Evolutionary conservation across 345 rosid species (phyloP).

Genomic region (Citrus maxima): DNA sequence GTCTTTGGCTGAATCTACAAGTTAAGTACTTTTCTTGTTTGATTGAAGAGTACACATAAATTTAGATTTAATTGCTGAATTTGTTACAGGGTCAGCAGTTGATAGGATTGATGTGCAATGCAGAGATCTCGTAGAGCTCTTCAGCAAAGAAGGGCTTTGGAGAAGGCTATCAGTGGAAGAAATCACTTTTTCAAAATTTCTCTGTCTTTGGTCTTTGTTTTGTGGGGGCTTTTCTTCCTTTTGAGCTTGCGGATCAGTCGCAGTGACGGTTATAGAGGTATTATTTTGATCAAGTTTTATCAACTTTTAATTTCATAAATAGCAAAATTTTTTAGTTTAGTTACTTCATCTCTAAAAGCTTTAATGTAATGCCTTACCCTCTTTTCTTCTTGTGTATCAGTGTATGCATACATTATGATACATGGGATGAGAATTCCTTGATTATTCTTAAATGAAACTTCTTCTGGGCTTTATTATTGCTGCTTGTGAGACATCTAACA

Average conservation of each 20-base stretch:
- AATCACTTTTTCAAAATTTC: slow-evolving; percentile 56
- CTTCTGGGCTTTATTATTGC: not conserved
- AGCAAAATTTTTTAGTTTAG: not conserved
- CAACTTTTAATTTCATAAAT: not conserved
- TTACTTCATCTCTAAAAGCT: not conserved
- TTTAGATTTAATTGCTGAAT: not conserved
- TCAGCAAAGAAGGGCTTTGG: slow-evolving; percentile 64
- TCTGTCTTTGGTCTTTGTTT: slow-evolving; percentile 58
- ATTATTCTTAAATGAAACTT: not conserved
- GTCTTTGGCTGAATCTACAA: slow-evolving; percentile 17
- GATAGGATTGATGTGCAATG: slow-evolving; percentile 69
- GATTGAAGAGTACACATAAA: not conserved
- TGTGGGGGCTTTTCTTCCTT: slow-evolving; percentile 73
- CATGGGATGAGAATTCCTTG: not conserved
- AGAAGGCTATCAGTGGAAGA: slow-evolving; percentile 31
- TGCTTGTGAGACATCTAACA: not conserved
- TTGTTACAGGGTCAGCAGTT: slow-evolving; percentile 3
- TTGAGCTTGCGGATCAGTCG: slow-evolving; percentile 61
- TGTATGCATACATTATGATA: not conserved
- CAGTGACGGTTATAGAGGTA: slow-evolving; percentile 63
- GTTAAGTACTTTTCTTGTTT: not conserved
- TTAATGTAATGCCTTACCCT: not conserved
- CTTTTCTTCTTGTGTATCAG: not conserved
- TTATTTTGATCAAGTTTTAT: not conserved
- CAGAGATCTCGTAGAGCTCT: slow-evolving; percentile 78